Evolutionary conservation across 2,329 filamentous ascomycete genomes (phyloP), one percentile per base, ranked within the genome.

Genomic region (Purpureocillium takamizusanense): DNA sequence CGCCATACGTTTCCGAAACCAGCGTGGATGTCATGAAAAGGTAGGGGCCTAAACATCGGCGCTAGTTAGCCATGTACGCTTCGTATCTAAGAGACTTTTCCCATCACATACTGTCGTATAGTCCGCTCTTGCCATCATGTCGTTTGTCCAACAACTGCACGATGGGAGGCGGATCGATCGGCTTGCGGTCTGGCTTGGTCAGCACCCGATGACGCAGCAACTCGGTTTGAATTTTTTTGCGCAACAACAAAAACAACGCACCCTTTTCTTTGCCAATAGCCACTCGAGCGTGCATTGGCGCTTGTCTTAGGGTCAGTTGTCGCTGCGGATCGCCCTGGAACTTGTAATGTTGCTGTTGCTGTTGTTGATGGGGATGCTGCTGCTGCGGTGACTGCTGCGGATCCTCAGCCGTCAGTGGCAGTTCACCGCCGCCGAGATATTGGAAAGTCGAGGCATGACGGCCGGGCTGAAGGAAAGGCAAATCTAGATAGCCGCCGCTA

Each of bases 121-220:
- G 38, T n/a, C 46, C 40, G 29, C 40, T 47, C 34, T 40, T 47
- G 4, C 41, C 44, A 28, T 50, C 38, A 23, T 44, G 35, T 31
- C 47, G 43, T 31, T 44, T 49, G 23, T 55, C 53, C 38, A 50
- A 42, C 34, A 94, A 70, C 62, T 90, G 80, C 33, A 94, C 68
- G 50, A 94, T 85, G 31, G 87, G 87, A 11, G 87, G 87, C 37
- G 89, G 87, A 56, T 95, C 87, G 52, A 95, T 78, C 7, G 87
- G 86, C 60, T 94, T 94, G 48, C 87, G 81, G 53, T 86, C 83
- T 85, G 35, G 23, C 17, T 31, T 10, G n/a, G 29, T 39, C 31
- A 42, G 34, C 34, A 23, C 33, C 11, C 8, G 25, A 28, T 28
- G n/a, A 25, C 21, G 21, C 21, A 5, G 21, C 21, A 25, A 25